Percentiles rank a stretch among this genome's conserved stretches.
phyloP scores from a whole-genome alignment of 768 basidiomycete species.

The Gyrodon lividus region DNA sequence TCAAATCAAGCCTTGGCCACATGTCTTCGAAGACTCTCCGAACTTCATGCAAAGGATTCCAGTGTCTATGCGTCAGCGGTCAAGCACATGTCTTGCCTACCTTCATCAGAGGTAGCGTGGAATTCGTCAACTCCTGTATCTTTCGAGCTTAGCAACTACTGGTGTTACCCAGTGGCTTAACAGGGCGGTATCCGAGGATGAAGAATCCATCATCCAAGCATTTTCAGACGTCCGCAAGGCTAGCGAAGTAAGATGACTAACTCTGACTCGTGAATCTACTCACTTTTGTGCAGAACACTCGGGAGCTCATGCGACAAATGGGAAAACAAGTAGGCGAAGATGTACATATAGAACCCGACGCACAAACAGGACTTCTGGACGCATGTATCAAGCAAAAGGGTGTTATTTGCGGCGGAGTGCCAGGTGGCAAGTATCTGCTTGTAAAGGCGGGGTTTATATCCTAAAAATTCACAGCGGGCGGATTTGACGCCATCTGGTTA shows the following conservation, averaged over 20 bases:
- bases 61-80: slow-evolving; percentile 54
- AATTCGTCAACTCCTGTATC: neutral
- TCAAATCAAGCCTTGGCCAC: slow-evolving; percentile 59
- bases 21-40: slow-evolving; percentile 51
- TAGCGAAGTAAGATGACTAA: slow-evolving; percentile 48
- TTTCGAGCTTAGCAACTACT: neutral
- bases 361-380: slow-evolving; percentile 84
- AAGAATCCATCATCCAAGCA: slow-evolving; percentile 43
- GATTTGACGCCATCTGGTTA: slow-evolving; percentile 96
- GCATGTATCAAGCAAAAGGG: slow-evolving; percentile 75
- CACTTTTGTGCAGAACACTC: slow-evolving; percentile 56
- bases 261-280: neutral
- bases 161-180: slow-evolving; percentile 45
- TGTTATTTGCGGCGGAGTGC: slow-evolving; percentile 92
- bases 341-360: slow-evolving; percentile 87
- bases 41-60: slow-evolving; percentile 46
- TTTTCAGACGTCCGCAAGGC: slow-evolving; percentile 59
- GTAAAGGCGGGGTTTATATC: neutral
- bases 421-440: slow-evolving; percentile 68
- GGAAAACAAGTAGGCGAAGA: slow-evolving; percentile 54
- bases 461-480: slow-evolving; percentile 65
- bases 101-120: slow-evolving; percentile 51
- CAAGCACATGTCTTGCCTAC: slow-evolving; percentile 60
- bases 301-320: slow-evolving; percentile 82
- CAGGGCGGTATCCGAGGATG: neutral